These are phyloP conservation scores for Aspergillus alliaceus DNA, from an alignment of 2,329 filamentous ascomycete species.

Conservation along the genomic window DNA sequence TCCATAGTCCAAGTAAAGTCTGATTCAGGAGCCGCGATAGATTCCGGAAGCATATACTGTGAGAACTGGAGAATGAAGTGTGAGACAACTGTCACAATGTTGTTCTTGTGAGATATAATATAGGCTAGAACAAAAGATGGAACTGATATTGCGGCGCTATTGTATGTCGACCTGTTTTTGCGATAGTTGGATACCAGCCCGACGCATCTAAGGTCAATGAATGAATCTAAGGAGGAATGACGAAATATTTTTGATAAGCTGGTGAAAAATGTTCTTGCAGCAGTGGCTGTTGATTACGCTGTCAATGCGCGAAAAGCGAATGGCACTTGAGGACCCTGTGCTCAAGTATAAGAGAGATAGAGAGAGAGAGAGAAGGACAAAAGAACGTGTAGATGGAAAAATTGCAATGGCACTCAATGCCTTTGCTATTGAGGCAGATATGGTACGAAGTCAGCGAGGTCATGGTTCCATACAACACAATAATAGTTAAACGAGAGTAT, in stretches of 20 bases:
- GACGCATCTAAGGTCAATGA: constrained; percentile 4
- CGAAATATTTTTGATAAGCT: not conserved
- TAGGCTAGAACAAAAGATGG: constrained; percentile 4
- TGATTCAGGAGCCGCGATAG: constrained; percentile 9
- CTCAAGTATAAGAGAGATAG: constrained; percentile 15
- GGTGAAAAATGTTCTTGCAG: constrained; percentile 2
- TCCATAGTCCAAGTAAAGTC: constrained; percentile 12
- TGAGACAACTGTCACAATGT: constrained; percentile 1
- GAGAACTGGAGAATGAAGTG: not conserved
- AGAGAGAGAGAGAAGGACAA: too few species aligned
- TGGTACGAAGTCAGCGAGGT: constrained; percentile 7
- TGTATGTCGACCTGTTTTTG: not conserved
- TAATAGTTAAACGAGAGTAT: not conserved
- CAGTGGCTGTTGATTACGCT: constrained; percentile 1
- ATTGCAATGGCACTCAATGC: constrained; percentile 32
- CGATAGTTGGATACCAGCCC: constrained; percentile 9
- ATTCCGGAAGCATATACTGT: constrained; percentile 22
- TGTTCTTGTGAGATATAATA: not conserved
- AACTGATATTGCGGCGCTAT: not conserved
- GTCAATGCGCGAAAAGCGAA: constrained; percentile 8
- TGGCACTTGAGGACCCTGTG: constrained; percentile 17
- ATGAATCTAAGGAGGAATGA: constrained; percentile 8
- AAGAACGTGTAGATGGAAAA: constrained; percentile 22
- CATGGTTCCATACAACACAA: not conserved
- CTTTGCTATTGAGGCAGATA: constrained; percentile 18